A percentile compares a stretch with the other conserved stretches of the same genome.
phyloP scores from a whole-genome alignment of 1,284 basidiomycete species.

The Taiwanofungus camphoratus region DNA sequence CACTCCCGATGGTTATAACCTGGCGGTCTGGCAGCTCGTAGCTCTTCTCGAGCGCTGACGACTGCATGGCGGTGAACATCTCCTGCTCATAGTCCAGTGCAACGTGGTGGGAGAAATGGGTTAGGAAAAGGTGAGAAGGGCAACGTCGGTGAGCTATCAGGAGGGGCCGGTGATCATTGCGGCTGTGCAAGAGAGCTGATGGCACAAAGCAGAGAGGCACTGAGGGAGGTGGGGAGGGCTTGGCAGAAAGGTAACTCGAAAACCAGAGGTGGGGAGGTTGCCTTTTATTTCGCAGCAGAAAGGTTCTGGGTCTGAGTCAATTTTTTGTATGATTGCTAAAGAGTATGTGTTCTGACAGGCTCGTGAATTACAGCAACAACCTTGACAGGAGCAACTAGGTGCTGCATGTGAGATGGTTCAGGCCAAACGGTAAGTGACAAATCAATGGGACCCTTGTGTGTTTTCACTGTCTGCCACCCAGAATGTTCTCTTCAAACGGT shows the following conservation, averaged over 20 bases:
- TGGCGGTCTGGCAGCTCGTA: conserved; percentile 97
- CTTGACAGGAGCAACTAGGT: conserved; percentile 48
- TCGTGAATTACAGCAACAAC: conserved; percentile 53
- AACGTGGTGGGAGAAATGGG: conserved; percentile 44
- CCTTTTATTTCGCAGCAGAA: conserved; percentile 65
- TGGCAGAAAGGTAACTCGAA: conserved; percentile 56
- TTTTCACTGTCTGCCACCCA: conserved; percentile 11
- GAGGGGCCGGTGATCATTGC: conserved; percentile 19
- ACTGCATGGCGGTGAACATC: conserved; percentile 88
- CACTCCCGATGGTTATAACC: conserved; percentile 95
- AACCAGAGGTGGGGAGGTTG: conserved; percentile 63
- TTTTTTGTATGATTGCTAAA: not conserved
- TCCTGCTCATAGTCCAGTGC: conserved; percentile 97
- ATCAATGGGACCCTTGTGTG: not conserved
- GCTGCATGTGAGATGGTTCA: conserved; percentile 56
- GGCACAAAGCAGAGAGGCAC: conserved; percentile 46
- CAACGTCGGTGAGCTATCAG: conserved; percentile 38
- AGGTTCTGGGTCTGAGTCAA: conserved; percentile 35
- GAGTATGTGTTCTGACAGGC: conserved; percentile 43
- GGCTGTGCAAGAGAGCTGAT: conserved; percentile 41
- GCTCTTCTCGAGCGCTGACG: conserved; percentile 89
- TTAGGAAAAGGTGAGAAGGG: conserved; percentile 33
- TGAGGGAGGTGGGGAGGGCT: conserved; percentile 58
- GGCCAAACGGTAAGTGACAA: conserved; percentile 43
- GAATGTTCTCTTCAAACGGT: conserved; percentile 34